A percentile compares a stretch with the other conserved stretches of the same genome.
These are phyloP conservation scores for Urostyla sp. DNA, from an alignment of 73 alveolate genomes.

Conservation along the genomic window DNA sequence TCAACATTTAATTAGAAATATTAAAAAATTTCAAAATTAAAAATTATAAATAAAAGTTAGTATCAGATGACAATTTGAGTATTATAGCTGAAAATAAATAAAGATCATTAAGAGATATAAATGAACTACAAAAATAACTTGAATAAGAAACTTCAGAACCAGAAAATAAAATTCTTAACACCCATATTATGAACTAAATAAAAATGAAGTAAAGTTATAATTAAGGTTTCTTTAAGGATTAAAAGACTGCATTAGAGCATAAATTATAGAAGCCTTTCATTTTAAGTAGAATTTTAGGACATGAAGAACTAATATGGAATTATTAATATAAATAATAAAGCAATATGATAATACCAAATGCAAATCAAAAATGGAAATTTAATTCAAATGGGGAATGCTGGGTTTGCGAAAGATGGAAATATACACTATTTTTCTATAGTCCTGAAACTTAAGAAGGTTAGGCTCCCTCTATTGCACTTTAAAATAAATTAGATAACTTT, in stretches of 20 bases:
- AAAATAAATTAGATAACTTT: not conserved
- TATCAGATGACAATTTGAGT: not conserved
- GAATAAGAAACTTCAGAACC: not conserved
- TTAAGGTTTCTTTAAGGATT: not conserved
- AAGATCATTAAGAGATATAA: not conserved
- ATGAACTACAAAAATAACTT: not conserved
- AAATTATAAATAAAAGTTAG: not conserved
- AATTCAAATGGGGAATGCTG: not conserved
- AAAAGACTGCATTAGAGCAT: not conserved
- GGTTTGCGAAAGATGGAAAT: slow-evolving; percentile 34
- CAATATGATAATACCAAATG: not conserved
- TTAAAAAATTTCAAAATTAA: not conserved
- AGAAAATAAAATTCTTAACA: not conserved
- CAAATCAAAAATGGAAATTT: slow-evolving; percentile 4
- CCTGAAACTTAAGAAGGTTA: not conserved
- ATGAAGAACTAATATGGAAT: slow-evolving; percentile 22
- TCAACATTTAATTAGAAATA: not conserved
- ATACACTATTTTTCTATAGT: slow-evolving; percentile 29
- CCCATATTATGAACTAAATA: not conserved
- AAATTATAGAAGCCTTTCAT: slow-evolving; percentile 1
- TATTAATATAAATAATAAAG: not conserved
- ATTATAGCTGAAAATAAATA: not conserved
- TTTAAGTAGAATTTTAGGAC: slow-evolving; percentile 12
- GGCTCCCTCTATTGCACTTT: no score
- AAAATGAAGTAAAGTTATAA: not conserved